These are phyloP conservation scores for Penicillium pulvis DNA, from an alignment of 495 filamentous ascomycete genomes.

Conservation along the genomic window DNA sequence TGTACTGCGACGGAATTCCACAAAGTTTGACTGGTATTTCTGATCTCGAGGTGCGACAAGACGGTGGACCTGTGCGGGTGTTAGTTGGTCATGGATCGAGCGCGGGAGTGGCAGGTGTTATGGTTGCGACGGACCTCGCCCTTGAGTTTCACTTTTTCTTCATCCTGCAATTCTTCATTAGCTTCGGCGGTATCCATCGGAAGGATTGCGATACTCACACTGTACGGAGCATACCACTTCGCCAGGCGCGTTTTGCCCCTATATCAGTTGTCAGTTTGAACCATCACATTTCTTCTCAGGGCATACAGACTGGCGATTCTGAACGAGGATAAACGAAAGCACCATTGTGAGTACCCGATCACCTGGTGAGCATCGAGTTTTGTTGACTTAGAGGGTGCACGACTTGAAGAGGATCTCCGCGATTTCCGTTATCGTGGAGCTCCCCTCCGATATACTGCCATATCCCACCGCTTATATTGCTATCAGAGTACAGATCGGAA, in stretches of 20 bases:
- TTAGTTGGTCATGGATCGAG: constrained; percentile 4
- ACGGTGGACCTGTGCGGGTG: constrained; percentile 73
- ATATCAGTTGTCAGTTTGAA: constrained; percentile 26
- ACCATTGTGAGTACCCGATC: constrained; percentile 57
- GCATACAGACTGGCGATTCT: constrained; percentile 84
- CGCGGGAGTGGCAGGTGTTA: constrained; percentile 6
- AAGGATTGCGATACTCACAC: constrained; percentile 48
- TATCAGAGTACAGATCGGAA: background rate
- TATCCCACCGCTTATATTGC: constrained; percentile 26
- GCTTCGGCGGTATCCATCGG: background rate
- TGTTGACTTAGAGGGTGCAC: constrained; percentile 13
- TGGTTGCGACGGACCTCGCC: constrained; percentile 61
- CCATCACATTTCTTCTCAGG: background rate
- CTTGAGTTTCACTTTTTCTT: constrained; percentile 95
- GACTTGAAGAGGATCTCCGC: constrained; percentile 29
- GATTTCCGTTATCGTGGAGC: constrained; percentile 29
- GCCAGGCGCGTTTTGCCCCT: constrained; percentile 98
- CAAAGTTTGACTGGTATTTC: constrained; percentile 99
- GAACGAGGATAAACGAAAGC: constrained; percentile 93
- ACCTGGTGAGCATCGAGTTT: constrained; percentile 29
- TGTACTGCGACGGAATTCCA: constrained; percentile 78
- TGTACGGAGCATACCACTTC: constrained; percentile 99
- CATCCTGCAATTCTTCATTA: constrained; percentile 57
- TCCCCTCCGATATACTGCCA: constrained; percentile 38
- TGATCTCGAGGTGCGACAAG: constrained; percentile 96